Conservation (phyloP, 768 basidiomycete species). For the Pleurotus tuber-regium region DNA sequence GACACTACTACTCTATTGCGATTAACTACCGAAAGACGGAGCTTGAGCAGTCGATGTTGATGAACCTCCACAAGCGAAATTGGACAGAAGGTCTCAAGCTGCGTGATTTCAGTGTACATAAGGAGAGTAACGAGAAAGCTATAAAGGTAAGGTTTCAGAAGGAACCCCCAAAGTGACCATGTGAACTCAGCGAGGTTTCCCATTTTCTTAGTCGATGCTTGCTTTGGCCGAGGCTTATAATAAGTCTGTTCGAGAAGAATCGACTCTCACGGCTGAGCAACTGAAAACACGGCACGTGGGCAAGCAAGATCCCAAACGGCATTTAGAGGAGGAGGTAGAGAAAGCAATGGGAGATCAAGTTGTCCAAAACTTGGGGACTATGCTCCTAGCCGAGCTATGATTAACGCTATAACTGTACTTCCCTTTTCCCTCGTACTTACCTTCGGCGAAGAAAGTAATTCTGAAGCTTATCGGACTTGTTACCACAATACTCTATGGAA, state of each 20-base stretch:
- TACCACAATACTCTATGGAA: too few relatives aligned
- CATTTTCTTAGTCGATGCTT: conserved; percentile 76
- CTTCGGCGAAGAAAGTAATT: too few relatives aligned
- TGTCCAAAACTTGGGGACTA: conserved; percentile 91
- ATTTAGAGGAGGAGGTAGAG: conserved; percentile 96
- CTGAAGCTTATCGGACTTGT: too few relatives aligned
- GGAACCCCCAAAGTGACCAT: neutral
- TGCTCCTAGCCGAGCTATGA: conserved; percentile 91
- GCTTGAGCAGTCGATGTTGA: conserved; percentile 96
- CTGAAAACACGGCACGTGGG: conserved; percentile 97
- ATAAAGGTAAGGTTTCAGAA: conserved; percentile 90
- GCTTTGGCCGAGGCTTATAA: conserved; percentile 91
- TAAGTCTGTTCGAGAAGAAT: conserved; percentile 97
- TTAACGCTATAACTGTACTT: too few relatives aligned
- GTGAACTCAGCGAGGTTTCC: neutral
- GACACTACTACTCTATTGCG: conserved; percentile 97
- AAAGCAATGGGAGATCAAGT: conserved; percentile 98
- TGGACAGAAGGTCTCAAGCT: conserved; percentile 98
- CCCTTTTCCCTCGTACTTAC: too few relatives aligned
- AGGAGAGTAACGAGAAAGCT: conserved; percentile 85
- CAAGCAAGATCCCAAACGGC: conserved; percentile 97
- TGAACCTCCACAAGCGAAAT: conserved; percentile 98
- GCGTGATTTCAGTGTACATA: conserved; percentile 86
- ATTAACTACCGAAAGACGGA: conserved; percentile 99
- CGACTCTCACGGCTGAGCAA: conserved; percentile 90